A percentile compares a stretch with the other conserved stretches of the same genome.
Evolutionary conservation across 2,329 filamentous ascomycete genomes (phyloP).

Genomic region (Xylaria polymorpha): DNA sequence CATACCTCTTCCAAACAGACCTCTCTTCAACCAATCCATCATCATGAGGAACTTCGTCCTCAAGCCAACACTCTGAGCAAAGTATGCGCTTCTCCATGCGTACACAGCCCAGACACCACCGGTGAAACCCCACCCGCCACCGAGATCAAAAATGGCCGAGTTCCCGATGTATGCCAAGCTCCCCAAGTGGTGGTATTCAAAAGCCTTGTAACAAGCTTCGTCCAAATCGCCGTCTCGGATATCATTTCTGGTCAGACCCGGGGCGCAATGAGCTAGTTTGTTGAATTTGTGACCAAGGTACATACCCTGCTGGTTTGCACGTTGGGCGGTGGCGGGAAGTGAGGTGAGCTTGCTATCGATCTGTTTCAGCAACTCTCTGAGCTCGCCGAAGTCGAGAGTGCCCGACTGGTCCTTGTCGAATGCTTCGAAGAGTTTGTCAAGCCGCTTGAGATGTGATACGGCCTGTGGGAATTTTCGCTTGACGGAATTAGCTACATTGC

Average conservation of each 20-base stretch:
- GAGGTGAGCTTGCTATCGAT: constrained; percentile 96
- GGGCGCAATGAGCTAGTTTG: constrained; percentile 81
- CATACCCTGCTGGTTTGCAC: constrained; percentile 93
- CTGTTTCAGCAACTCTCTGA: constrained; percentile 86
- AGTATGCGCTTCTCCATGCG: constrained; percentile 95
- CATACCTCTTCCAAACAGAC: constrained; percentile 93
- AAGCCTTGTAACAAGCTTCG: constrained; percentile 91
- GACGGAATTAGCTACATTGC: constrained; percentile 82
- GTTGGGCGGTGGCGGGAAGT: constrained; percentile 92
- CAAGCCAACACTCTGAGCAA: constrained; percentile 95
- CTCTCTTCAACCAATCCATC: constrained; percentile 99
- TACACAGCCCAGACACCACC: constrained; percentile 95
- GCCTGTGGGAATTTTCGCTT: constrained; percentile 93
- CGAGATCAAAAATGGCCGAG: constrained; percentile 92
- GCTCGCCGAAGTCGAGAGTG: constrained; percentile 92
- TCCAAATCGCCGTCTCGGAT: constrained; percentile 91
- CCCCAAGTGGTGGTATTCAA: constrained; percentile 92
- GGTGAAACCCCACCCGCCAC: constrained; percentile 78
- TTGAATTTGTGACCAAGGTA: constrained; percentile 96
- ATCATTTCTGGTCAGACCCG: constrained; percentile 81
- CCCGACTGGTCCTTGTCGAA: constrained; percentile 95
- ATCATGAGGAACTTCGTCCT: constrained; percentile 88
- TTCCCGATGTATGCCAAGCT: constrained; percentile 96
- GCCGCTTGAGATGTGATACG: constrained; percentile 82
- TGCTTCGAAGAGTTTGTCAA: constrained; percentile 89